A percentile compares a stretch with the other conserved stretches of the same genome.
Conservation (phyloP, 2,329 filamentous ascomycete genomes). For the Boeremia lycopersici region DNA sequence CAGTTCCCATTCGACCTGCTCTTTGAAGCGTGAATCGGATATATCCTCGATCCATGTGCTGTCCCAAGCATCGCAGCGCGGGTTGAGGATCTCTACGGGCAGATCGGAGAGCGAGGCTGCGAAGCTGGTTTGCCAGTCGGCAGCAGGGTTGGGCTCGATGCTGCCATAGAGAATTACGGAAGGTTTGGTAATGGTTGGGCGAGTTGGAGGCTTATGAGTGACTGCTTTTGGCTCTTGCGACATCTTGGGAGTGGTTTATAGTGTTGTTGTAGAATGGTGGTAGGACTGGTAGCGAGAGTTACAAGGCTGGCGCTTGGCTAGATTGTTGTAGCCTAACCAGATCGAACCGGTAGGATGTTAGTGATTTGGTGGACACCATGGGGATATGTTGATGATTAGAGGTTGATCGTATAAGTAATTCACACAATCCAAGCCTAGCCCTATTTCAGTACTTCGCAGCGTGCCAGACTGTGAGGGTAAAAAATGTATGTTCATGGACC, state of each 20-base stretch:
- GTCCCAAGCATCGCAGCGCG: slow-evolving; percentile 64
- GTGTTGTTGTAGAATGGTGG: not conserved
- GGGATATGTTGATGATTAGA: too few relatives aligned
- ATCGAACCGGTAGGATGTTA: too few relatives aligned
- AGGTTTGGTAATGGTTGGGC: slow-evolving; percentile 23
- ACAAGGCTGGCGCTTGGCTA: too few relatives aligned
- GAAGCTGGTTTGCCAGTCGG: slow-evolving; percentile 60
- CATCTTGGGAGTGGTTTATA: slow-evolving; percentile 16
- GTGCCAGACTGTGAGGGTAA: too few relatives aligned
- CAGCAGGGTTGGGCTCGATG: slow-evolving; percentile 48
- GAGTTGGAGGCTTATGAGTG: slow-evolving; percentile 31
- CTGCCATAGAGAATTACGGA: slow-evolving; percentile 65
- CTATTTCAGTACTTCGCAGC: not conserved
- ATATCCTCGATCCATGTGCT: slow-evolving; percentile 61
- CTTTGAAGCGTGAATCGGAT: slow-evolving; percentile 55
- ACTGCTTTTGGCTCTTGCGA: slow-evolving; percentile 19
- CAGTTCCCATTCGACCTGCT: slow-evolving; percentile 68
- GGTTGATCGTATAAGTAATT: not conserved
- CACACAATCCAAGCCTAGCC: not conserved
- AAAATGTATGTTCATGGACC: not conserved
- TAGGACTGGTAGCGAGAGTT: not conserved
- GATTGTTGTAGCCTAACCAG: too few relatives aligned
- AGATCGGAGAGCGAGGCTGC: slow-evolving; percentile 45
- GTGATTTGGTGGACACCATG: too few relatives aligned
- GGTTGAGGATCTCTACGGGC: slow-evolving; percentile 63